Evolutionary conservation across 495 filamentous ascomycete species (phyloP), one percentile per base, ranked within the genome.

Genomic region (Corynascus novoguineensis): DNA sequence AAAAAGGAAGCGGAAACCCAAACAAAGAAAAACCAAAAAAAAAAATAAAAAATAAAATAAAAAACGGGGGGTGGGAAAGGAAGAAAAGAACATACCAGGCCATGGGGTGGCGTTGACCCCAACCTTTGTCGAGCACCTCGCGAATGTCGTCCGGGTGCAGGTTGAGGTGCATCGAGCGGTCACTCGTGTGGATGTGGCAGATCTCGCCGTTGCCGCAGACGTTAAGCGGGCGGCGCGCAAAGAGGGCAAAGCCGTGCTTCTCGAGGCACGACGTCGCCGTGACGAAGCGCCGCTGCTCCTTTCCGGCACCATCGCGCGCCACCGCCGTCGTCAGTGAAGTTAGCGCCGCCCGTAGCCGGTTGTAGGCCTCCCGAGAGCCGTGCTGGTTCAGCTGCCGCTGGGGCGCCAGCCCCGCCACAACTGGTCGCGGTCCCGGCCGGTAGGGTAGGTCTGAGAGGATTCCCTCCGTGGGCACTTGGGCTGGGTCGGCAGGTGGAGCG

Each of bases 71-170:
- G n/a, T n/a, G n/a, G n/a, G n/a, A n/a, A n/a, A n/a, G n/a, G n/a
- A n/a, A n/a, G n/a, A n/a, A n/a, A n/a, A n/a, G n/a, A n/a, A n/a
- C n/a, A 41, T n/a, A n/a, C n/a, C 84, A 83, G 3, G 88, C 84
- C 58, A 95, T 77, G 1, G 88, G 88, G 70, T 95, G 90, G n/a
- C 90, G 76, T 70, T 96, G 82, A n/a, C 87, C 91, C 90, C 89
- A 95, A 19, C 90, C 87, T 41, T 82, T 83, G 56, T 90, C 84
- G 32, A 96, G 73, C 19, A 96, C 77, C 60, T 84, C 78, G 65
- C 78, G 83, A 42, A 86, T 88, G 69, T 97, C 91, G 27, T 85
- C 82, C 1, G 89, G 88, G 54, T 91, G 83, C 22, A 96, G 72
- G 14, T 81, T 83, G 61, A 92, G 64, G 70, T 97, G 91, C 75